Conservation (phyloP, 2,329 filamentous ascomycete genomes). For the Pseudocercospora pini-densiflorae region DNA sequence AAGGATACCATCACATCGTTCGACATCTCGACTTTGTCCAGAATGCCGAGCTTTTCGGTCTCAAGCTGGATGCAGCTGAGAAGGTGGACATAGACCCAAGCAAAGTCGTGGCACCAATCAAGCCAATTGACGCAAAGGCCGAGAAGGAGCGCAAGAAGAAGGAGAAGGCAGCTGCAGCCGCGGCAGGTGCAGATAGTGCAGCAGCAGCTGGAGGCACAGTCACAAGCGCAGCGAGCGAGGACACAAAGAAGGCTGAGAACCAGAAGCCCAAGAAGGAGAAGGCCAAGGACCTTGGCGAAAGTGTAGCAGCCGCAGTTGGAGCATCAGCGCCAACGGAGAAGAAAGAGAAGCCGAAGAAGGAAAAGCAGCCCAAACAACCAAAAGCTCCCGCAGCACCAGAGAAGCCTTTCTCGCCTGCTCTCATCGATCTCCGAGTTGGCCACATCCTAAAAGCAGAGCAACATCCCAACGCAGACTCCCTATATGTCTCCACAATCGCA, state of each 20-base stretch:
- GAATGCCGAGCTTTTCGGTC: constrained; percentile 73
- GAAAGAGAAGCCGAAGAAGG: constrained; percentile 66
- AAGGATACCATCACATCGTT: constrained; percentile 88
- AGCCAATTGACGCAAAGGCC: constrained; percentile 85
- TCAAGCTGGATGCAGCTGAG: constrained; percentile 71
- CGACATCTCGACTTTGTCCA: constrained; percentile 94
- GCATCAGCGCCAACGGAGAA: constrained; percentile 50
- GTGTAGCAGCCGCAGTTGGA: constrained; percentile 53
- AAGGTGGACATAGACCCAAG: constrained; percentile 80
- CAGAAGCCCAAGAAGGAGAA: constrained; percentile 46
- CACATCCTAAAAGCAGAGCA: constrained; percentile 96
- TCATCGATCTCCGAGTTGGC: constrained; percentile 94
- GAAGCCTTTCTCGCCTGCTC: constrained; percentile 76
- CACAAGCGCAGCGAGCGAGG: constrained; percentile 45
- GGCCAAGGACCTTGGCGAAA: constrained; percentile 53
- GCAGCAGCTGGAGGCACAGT: constrained; percentile 51
- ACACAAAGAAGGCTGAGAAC: constrained; percentile 52
- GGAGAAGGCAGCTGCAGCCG: constrained; percentile 73
- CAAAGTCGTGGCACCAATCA: constrained; percentile 84
- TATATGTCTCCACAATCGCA: constrained; percentile 94
- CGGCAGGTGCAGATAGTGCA: constrained; percentile 57
- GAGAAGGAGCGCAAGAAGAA: constrained; percentile 98
- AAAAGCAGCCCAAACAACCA: constrained; percentile 84
- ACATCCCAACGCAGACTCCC: constrained; percentile 94
- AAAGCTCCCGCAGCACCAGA: constrained; percentile 64